Evolutionary conservation across 208 protist genomes (phyloP).

Genomic region (Trypanosoma lewisi): DNA sequence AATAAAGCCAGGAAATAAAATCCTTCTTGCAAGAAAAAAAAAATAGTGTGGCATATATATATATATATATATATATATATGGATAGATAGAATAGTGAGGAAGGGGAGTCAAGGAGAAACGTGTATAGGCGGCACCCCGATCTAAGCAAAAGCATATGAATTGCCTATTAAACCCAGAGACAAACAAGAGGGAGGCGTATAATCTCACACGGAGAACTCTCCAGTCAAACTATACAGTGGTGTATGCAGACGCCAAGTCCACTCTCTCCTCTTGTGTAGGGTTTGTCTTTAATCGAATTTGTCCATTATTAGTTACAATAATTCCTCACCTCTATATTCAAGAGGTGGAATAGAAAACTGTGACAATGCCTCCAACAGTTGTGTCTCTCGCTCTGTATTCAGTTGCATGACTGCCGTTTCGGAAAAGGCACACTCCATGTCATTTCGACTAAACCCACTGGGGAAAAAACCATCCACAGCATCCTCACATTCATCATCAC

Average conservation of each 20-base stretch:
- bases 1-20: background rate
- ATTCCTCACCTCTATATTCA: constrained; percentile 7
- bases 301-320: constrained; percentile 19
- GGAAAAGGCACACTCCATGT: constrained; percentile 29
- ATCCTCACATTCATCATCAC: constrained; percentile 6
- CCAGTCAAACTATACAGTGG: no score
- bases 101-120: no score
- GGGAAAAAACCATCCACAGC: background rate
- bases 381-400: constrained; percentile 5
- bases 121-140: no score
- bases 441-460: constrained; percentile 15
- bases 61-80: no score
- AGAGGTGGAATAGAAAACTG: constrained; percentile 16
- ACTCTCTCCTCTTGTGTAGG: no score
- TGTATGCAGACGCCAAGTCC: no score
- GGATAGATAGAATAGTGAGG: no score
- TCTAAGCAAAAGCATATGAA: no score
- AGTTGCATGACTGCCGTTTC: constrained; percentile 32
- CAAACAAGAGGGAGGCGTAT: no score
- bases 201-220: no score
- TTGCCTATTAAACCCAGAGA: no score
- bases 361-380: constrained; percentile 3
- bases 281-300: no score
- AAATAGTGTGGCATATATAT: background rate
- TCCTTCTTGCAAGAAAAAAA: background rate